A percentile compares a stretch with the other conserved stretches of the same genome.
Evolutionary conservation across 2,329 filamentous ascomycete species (phyloP).

Genomic region (Rhynchosporium graminicola): DNA sequence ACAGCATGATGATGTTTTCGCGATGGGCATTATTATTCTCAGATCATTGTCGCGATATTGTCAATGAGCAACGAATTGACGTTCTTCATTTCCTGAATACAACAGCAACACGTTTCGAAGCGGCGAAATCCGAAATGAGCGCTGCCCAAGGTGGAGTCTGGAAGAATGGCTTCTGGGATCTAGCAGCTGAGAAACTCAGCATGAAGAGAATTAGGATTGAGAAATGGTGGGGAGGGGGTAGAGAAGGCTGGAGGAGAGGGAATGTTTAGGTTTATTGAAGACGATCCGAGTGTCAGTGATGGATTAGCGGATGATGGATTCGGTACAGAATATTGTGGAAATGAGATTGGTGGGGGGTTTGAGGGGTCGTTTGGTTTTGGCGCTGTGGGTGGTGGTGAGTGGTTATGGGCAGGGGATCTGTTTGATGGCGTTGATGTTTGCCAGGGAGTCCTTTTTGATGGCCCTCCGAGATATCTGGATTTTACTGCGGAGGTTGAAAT

Average conservation of each 20-base stretch:
- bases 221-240: slow-evolving; percentile 25
- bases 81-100: slow-evolving; percentile 31
- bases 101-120: slow-evolving; percentile 47
- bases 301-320: background rate
- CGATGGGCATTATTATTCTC: slow-evolving; percentile 45
- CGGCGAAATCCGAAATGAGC: slow-evolving; percentile 45
- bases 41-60: background rate
- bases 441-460: background rate
- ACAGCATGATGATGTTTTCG: slow-evolving; percentile 52
- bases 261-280: background rate
- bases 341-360: background rate
- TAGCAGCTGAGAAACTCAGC: slow-evolving; percentile 50
- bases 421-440: slow-evolving; percentile 12
- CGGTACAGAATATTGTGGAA: background rate
- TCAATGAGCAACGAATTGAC: background rate
- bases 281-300: background rate
- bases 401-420: slow-evolving; percentile 10
- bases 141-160: slow-evolving; percentile 35
- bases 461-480: background rate
- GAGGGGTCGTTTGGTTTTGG: slow-evolving; percentile 44
- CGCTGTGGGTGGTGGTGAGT: slow-evolving; percentile 28
- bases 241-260: background rate
- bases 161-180: slow-evolving; percentile 51
- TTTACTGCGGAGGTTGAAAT: background rate
- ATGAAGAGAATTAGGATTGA: slow-evolving; percentile 50